Percentiles rank a stretch among this genome's conserved stretches.
Evolutionary conservation across 2,329 filamentous ascomycete species (phyloP).

Genomic region (Didymella sp.): DNA sequence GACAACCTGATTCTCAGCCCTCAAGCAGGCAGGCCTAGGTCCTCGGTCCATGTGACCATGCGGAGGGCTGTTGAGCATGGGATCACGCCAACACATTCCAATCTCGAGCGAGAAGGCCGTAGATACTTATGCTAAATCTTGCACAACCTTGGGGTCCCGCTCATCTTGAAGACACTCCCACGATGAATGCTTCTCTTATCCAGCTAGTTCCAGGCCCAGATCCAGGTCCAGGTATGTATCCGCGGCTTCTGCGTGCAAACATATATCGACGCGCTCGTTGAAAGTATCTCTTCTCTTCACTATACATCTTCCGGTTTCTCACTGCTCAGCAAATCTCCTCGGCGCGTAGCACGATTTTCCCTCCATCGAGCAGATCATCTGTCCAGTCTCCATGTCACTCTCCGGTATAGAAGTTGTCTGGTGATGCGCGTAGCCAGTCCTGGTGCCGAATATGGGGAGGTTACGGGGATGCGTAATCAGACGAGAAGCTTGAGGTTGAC

Average conservation of each 20-base stretch:
- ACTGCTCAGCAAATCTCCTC: not conserved
- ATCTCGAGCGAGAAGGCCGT: too few species aligned
- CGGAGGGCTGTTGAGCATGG: too few species aligned
- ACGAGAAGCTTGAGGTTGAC: conserved; percentile 1
- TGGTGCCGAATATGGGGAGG: not conserved
- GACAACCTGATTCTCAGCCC: not conserved
- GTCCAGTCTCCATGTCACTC: not conserved
- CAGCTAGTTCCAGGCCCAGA: not conserved
- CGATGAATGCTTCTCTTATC: not conserved
- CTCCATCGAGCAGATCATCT: not conserved
- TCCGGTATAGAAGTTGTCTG: not conserved
- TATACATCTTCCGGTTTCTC: not conserved
- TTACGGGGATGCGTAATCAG: not conserved
- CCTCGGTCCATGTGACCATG: too few species aligned
- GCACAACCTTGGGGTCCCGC: not conserved
- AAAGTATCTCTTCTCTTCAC: not conserved
- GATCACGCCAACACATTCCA: too few species aligned
- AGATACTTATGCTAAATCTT: too few species aligned
- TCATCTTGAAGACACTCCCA: not conserved
- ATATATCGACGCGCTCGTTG: not conserved
- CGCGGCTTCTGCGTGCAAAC: not conserved
- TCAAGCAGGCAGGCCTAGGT: not conserved
- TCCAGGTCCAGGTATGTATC: not conserved
- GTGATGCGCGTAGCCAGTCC: not conserved
- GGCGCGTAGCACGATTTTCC: not conserved